Evolutionary conservation across 2,329 filamentous ascomycete genomes (phyloP).

Genomic region (Diplodia intermedia): DNA sequence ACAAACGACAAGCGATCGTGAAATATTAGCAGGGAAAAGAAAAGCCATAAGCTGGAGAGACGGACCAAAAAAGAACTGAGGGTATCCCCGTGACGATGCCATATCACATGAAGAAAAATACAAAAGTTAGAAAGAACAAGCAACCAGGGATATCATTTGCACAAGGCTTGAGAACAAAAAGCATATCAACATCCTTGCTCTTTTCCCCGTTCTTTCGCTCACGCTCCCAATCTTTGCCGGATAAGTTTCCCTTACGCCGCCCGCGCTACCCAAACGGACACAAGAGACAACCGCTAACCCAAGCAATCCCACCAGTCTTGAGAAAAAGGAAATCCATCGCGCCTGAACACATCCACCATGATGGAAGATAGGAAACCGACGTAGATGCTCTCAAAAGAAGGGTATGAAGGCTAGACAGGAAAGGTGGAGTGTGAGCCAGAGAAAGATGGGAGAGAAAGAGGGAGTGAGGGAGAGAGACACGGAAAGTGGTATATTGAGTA

Average conservation of each 20-base stretch:
- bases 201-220: constrained; percentile 44
- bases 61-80: background rate
- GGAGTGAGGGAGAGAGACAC: constrained; percentile 35
- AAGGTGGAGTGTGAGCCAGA: constrained; percentile 11
- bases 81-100: constrained; percentile 14
- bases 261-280: constrained; percentile 34
- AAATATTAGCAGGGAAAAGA: background rate
- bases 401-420: constrained; percentile 8
- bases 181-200: constrained; percentile 39
- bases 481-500: constrained; percentile 21
- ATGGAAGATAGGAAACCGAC: constrained; percentile 21
- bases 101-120: constrained; percentile 29
- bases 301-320: constrained; percentile 41
- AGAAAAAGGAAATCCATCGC: constrained; percentile 42
- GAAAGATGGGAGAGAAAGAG: constrained; percentile 3
- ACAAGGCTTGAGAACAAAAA: constrained; percentile 32
- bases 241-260: constrained; percentile 37
- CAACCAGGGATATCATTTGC: constrained; percentile 31
- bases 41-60: background rate
- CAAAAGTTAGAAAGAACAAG: constrained; percentile 29
- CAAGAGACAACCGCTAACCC: constrained; percentile 34
- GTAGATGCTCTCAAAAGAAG: constrained; percentile 29
- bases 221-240: constrained; percentile 35
- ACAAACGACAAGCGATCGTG: background rate
- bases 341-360: constrained; percentile 9